phyloP scores from a whole-genome alignment of 1,284 basidiomycete genomes.

The Heterobasidion annosum region DNA sequence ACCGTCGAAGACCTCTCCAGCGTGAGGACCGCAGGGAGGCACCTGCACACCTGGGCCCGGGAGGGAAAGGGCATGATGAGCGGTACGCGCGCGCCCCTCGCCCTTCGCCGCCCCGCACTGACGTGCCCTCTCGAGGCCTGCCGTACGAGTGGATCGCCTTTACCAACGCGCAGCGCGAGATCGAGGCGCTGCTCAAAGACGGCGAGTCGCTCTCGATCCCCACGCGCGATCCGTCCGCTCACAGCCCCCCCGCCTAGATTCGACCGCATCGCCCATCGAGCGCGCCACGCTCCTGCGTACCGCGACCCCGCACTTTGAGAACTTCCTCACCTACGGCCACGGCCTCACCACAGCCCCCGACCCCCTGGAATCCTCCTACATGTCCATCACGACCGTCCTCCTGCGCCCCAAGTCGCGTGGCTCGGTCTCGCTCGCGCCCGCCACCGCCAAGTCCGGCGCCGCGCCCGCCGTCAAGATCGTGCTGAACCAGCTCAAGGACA shows the following conservation, averaged over 20 bases:
- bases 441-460: neutral
- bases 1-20: neutral
- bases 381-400: slow-evolving; percentile 1
- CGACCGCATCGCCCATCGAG: neutral
- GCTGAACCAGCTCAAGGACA: neutral
- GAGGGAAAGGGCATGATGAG: neutral
- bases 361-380: neutral
- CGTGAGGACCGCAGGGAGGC: neutral
- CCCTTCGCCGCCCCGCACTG: neutral
- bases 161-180: neutral
- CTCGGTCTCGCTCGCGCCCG: neutral
- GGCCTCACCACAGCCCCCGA: neutral
- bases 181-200: neutral
- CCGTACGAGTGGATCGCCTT: neutral
- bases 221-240: neutral
- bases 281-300: neutral
- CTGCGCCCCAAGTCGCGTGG: neutral
- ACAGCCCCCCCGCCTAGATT: neutral
- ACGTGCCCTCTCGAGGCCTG: neutral
- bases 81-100: neutral
- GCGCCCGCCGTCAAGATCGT: neutral
- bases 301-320: neutral
- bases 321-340: neutral
- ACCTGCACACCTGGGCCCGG: neutral
- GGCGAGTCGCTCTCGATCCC: neutral